These are phyloP conservation scores for Pholiota microspora DNA, from an alignment of 768 basidiomycete genomes.

Conservation along the genomic window DNA sequence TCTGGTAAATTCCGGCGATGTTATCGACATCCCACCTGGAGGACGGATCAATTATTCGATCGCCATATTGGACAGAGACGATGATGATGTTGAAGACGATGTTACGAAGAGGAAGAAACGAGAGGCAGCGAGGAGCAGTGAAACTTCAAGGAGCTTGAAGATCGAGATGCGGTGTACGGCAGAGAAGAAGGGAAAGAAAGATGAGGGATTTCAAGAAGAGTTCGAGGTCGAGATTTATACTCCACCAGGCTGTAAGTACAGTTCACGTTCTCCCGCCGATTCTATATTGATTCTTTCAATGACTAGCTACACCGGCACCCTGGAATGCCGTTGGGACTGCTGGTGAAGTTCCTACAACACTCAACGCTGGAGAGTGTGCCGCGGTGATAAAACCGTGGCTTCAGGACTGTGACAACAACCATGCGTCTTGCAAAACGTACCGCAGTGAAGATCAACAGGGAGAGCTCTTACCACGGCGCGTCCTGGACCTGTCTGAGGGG, in stretches of 20 bases:
- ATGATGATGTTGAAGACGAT: slow-evolving; percentile 2
- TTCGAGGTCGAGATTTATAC: slow-evolving; percentile 15
- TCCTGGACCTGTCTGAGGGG: slow-evolving; percentile 10
- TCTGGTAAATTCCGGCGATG: slow-evolving; percentile 1
- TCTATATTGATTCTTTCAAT: background rate
- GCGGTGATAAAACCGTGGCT: slow-evolving; percentile 10
- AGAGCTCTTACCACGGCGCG: slow-evolving; percentile 13
- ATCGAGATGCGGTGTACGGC: slow-evolving; percentile 12
- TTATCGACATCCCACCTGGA: background rate
- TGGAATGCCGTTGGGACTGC: slow-evolving; percentile 13
- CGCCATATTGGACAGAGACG: slow-evolving; percentile 13
- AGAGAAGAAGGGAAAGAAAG: background rate
- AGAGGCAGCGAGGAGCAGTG: background rate
- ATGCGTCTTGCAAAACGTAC: slow-evolving; percentile 2
- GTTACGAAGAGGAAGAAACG: background rate
- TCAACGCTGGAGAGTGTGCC: slow-evolving; percentile 9
- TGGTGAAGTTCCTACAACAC: slow-evolving; percentile 12
- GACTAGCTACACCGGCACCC: background rate
- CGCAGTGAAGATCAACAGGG: slow-evolving; percentile 1
- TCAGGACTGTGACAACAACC: slow-evolving; percentile 10
- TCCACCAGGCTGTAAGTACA: slow-evolving; percentile 1
- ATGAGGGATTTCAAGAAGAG: slow-evolving; percentile 10
- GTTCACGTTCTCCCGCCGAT: background rate
- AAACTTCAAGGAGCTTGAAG: slow-evolving; percentile 3
- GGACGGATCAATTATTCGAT: slow-evolving; percentile 7